Evolutionary conservation across 352 stramenopile species (phyloP).

Genomic region (Thraustochytrium aureum): DNA sequence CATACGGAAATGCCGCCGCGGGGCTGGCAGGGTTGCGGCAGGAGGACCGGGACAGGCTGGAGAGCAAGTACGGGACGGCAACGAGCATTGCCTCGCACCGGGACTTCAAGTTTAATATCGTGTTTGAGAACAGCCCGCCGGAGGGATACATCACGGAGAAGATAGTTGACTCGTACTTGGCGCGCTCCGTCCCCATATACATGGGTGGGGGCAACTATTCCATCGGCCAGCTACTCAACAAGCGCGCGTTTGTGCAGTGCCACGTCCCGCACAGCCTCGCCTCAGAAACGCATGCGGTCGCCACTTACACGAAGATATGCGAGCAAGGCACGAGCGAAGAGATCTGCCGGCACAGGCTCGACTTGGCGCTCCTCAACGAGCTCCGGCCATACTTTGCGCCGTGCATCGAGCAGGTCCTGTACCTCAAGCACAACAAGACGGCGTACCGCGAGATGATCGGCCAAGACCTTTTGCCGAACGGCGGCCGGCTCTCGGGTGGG

Average conservation of each 20-base stretch:
- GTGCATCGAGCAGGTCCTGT: conserved; percentile 14
- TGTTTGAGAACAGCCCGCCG: conserved; percentile 65
- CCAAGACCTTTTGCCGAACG: background rate
- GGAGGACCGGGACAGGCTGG: background rate
- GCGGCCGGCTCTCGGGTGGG: background rate
- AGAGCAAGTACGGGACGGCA: background rate
- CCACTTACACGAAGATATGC: background rate
- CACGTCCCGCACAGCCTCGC: background rate
- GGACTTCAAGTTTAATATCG: conserved; percentile 67
- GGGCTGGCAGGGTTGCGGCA: background rate
- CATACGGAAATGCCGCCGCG: background rate
- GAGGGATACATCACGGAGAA: conserved; percentile 69
- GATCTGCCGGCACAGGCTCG: background rate
- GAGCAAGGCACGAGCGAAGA: background rate
- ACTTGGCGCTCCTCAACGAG: background rate
- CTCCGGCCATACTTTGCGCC: background rate
- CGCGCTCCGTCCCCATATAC: conserved; percentile 66
- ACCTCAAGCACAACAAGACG: background rate
- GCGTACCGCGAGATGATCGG: conserved; percentile 2
- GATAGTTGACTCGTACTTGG: conserved; percentile 66
- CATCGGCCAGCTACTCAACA: conserved; percentile 1
- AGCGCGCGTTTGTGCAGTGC: conserved; percentile 13
- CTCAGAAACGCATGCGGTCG: background rate
- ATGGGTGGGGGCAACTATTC: conserved; percentile 55
- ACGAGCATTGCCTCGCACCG: background rate